These are phyloP conservation scores for Fusarium fracticaudum DNA, from an alignment of 2,329 filamentous ascomycete species.

Conservation along the genomic window DNA sequence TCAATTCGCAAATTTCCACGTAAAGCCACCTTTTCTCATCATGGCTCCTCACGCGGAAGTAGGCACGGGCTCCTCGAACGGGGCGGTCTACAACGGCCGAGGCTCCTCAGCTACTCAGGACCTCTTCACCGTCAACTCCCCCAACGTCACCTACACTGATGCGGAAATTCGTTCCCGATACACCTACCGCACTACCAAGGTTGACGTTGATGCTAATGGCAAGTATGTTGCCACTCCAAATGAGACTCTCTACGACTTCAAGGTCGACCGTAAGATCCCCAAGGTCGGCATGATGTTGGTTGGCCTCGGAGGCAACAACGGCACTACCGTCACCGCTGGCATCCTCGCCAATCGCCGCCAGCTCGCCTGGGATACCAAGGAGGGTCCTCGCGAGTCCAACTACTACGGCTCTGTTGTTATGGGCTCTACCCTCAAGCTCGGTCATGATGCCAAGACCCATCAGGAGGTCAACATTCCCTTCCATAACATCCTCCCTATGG, in stretches of 20 bases:
- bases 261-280: conserved; percentile 91
- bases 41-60: conserved; percentile 94
- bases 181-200: conserved; percentile 92
- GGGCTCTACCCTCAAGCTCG: conserved; percentile 96
- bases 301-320: conserved; percentile 98
- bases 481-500: conserved; percentile 93
- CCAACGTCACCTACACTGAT: conserved; percentile 92
- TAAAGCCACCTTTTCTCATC: conserved; percentile 50
- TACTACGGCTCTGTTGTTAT: conserved; percentile 99
- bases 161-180: conserved; percentile 92
- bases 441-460: conserved; percentile 82
- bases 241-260: conserved; percentile 95
- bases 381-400: conserved; percentile 85
- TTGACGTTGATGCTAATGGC: conserved; percentile 76
- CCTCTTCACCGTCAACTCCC: conserved; percentile 88
- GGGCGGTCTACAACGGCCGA: conserved; percentile 62
- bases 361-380: conserved; percentile 92
- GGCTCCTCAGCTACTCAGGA: conserved; percentile 60
- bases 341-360: conserved; percentile 93
- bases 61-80: conserved; percentile 66
- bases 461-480: conserved; percentile 97
- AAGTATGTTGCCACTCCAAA: conserved; percentile 85
- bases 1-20: conserved; percentile 37
- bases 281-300: conserved; percentile 98
- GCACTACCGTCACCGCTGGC: conserved; percentile 94